Evolutionary conservation across 176 grass and related monocot species (phyloP).

Genomic region (Carex parvula): DNA sequence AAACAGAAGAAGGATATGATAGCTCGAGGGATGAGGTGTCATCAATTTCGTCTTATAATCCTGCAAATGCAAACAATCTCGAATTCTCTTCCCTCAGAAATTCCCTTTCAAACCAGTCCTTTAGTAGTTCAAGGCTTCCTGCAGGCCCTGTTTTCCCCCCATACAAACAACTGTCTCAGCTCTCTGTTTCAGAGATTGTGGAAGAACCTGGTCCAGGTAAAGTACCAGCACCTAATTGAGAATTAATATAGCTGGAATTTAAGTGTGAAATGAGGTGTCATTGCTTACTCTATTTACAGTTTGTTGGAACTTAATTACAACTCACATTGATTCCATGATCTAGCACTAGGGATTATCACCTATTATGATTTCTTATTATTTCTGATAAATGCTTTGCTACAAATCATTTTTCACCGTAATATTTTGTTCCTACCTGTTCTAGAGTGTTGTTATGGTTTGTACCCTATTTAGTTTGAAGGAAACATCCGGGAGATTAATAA

Average conservation of each 20-base stretch:
- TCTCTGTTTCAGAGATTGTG: slow-evolving; percentile 79
- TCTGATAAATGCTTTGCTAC: not conserved
- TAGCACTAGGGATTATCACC: not conserved
- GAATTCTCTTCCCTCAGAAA: slow-evolving; percentile 48
- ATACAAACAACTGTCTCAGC: slow-evolving; percentile 54
- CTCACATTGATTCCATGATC: not conserved
- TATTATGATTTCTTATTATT: not conserved
- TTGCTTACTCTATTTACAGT: not conserved
- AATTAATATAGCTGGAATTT: not conserved
- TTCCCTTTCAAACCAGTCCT: slow-evolving; percentile 62
- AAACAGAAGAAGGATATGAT: slow-evolving; percentile 81
- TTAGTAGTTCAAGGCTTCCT: slow-evolving; percentile 59
- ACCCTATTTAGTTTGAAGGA: not conserved
- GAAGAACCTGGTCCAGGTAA: slow-evolving; percentile 78
- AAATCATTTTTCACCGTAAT: not conserved
- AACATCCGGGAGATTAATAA: not conserved
- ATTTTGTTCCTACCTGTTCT: not conserved
- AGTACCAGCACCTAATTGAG: slow-evolving; percentile 2
- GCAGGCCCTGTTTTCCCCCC: slow-evolving; percentile 42
- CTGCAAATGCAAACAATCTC: slow-evolving; percentile 56
- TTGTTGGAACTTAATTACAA: not conserved
- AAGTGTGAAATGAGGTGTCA: not conserved
- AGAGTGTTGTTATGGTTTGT: not conserved
- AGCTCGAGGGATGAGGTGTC: slow-evolving; percentile 97
- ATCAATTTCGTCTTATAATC: slow-evolving; percentile 91